Conservation (phyloP, 2,329 filamentous ascomycete genomes). For the Diplodia mutila region DNA sequence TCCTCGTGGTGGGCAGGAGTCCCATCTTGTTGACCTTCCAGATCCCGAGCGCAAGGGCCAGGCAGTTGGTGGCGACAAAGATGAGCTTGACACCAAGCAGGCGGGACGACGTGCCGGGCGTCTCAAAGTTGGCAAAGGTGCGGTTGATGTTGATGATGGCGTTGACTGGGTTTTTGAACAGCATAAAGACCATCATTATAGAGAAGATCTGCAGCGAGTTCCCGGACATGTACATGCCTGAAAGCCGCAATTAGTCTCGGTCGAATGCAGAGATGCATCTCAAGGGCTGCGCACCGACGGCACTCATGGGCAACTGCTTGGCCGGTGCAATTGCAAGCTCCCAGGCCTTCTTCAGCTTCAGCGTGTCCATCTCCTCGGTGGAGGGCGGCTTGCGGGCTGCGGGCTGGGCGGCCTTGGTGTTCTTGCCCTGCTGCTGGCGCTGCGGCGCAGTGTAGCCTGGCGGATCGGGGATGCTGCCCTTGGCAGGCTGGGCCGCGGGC, state of each 20-base stretch:
- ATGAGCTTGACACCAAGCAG: slow-evolving; percentile 83
- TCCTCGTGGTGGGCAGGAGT: slow-evolving; percentile 90
- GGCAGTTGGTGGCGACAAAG: slow-evolving; percentile 83
- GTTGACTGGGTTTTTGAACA: slow-evolving; percentile 94
- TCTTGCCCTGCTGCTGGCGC: slow-evolving; percentile 20
- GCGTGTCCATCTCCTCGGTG: slow-evolving; percentile 84
- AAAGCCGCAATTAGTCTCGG: background rate
- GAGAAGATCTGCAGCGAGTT: slow-evolving; percentile 98
- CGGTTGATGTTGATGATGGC: slow-evolving; percentile 81
- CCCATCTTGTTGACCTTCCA: slow-evolving; percentile 99
- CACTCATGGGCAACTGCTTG: slow-evolving; percentile 96
- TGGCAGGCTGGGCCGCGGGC: slow-evolving; percentile 67
- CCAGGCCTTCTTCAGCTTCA: slow-evolving; percentile 99
- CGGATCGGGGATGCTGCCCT: slow-evolving; percentile 73
- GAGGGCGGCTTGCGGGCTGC: slow-evolving; percentile 68
- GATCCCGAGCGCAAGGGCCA: slow-evolving; percentile 81
- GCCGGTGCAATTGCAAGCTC: slow-evolving; percentile 91
- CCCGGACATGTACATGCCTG: slow-evolving; percentile 97
- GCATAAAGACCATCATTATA: slow-evolving; percentile 99
- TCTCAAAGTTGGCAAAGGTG: slow-evolving; percentile 91
- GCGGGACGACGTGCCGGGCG: slow-evolving; percentile 71
- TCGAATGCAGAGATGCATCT: background rate
- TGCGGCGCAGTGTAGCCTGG: slow-evolving; percentile 71
- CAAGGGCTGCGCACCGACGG: slow-evolving; percentile 68
- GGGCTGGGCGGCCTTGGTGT: slow-evolving; percentile 42